Evolutionary conservation across 2,329 filamentous ascomycete genomes (phyloP).

Genomic region (Exserohilum turcica): DNA sequence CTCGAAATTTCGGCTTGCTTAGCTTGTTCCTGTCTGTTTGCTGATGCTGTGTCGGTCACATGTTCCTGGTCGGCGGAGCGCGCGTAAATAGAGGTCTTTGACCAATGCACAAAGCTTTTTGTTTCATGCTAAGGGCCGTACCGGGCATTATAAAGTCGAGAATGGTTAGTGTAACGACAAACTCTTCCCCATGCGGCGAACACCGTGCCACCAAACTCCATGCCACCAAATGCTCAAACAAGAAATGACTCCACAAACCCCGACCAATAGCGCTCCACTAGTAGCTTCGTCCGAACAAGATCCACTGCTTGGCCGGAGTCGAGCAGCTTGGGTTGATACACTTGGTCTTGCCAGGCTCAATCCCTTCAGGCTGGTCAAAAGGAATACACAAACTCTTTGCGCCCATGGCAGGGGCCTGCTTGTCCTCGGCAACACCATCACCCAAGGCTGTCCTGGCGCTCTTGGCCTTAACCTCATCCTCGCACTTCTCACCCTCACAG

Average conservation of each 20-base stretch:
- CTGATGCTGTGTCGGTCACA: neutral
- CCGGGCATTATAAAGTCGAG: conserved; percentile 10
- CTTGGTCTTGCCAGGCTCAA: conserved; percentile 81
- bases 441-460: conserved; percentile 76
- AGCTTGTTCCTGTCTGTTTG: neutral
- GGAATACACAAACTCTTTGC: conserved; percentile 79
- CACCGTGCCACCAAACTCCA: conserved; percentile 27
- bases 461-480: conserved; percentile 93
- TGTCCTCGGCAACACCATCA: conserved; percentile 73
- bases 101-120: neutral
- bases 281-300: conserved; percentile 77
- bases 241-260: conserved; percentile 5
- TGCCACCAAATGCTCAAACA: conserved; percentile 26
- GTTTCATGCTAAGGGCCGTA: conserved; percentile 4
- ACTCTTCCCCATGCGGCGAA: conserved; percentile 17
- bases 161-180: conserved; percentile 7
- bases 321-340: conserved; percentile 89
- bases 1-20: neutral
- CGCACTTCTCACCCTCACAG: conserved; percentile 82
- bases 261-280: conserved; percentile 16
- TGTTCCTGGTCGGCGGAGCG: neutral
- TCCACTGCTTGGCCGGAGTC: conserved; percentile 78
- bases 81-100: neutral
- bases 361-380: conserved; percentile 82
- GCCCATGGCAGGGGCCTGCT: conserved; percentile 74